Base-by-base conservation (phyloP, 2,329 filamentous ascomycete genomes). In the Beauveria varroae region DNA sequence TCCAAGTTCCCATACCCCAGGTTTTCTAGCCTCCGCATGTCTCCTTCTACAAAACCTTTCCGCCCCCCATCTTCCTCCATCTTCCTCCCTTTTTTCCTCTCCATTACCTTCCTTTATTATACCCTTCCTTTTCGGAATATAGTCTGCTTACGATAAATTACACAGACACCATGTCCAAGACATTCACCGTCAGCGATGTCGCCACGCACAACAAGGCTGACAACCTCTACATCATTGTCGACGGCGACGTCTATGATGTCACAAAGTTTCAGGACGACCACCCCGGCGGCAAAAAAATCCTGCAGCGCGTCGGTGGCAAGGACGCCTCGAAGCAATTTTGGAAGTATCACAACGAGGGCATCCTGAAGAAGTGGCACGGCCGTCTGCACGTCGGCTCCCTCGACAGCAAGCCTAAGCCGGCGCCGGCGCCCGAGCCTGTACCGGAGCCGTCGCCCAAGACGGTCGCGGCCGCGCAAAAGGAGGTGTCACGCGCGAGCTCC, bases 191-290 rank as follows among this genome's bases (percentile, higher is more conserved):
- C 66, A 84, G 84, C 79, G 93, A 97, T 73, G 93, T 99, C 65
- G 87, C 93, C 72, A 86, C 89, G 77, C 93, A 98, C 77, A 96
- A 91, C 82, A 96, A 93, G 79, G 76, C 87, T 51, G 86, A 91
- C 71, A 88, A 87, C 72, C 81, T 97, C 64, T 98, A 87, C 85
- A 90, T 98, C 71, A 85, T 96, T 66, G 86, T 98, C 67, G 93
- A 98, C 67, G 89, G 93, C 69, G 93, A 98, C 75, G 93, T 98
- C 67, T 98, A 96, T 76, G 93, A 99, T 72, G 74, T 98, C 69
- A 96, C 92, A 68, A 92, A 87, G 71, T 93, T 93, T 74, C 88
- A 91, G 73, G 87, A 93, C 63, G 89, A 93, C 66, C 90, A 93
- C 74, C 90, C 90, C 73, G 91, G 91, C 62, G 83, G 83, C 72